phyloP scores from a whole-genome alignment of 2,329 filamentous ascomycete genomes.

The Fragosphaeria purpurea region DNA sequence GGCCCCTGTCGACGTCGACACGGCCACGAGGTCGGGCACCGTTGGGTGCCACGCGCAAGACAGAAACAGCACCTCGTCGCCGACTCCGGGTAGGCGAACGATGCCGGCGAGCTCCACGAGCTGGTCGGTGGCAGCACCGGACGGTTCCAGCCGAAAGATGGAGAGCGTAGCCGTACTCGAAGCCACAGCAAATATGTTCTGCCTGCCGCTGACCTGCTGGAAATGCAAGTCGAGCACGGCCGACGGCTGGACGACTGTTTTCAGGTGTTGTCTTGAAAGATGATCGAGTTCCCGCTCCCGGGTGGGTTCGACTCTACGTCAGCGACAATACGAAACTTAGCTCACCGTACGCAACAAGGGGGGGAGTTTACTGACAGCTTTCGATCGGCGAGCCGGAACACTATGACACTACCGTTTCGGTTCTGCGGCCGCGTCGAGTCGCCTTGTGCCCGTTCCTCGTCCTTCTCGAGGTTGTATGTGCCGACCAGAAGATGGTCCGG shows the following conservation, averaged over 20 bases:
- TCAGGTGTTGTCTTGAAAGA: constrained; percentile 22
- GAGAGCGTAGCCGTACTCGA: constrained; percentile 65
- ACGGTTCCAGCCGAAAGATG: constrained; percentile 47
- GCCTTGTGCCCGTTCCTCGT: constrained; percentile 16
- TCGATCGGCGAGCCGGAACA: constrained; percentile 47
- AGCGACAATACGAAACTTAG: too few species aligned
- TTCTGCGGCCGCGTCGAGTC: constrained; percentile 39
- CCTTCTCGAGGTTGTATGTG: constrained; percentile 66
- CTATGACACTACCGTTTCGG: constrained; percentile 63
- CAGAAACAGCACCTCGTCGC: constrained; percentile 54
- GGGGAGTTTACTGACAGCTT: constrained; percentile 40
- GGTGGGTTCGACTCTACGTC: too few species aligned
- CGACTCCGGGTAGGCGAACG: constrained; percentile 38
- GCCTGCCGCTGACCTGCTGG: constrained; percentile 37
- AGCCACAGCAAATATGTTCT: constrained; percentile 58
- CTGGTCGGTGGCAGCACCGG: constrained; percentile 13
- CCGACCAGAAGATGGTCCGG: constrained; percentile 66
- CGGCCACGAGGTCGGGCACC: constrained; percentile 44
- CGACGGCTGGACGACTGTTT: constrained; percentile 53
- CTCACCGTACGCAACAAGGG: too few species aligned
- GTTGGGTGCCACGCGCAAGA: constrained; percentile 65
- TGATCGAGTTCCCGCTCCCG: too few species aligned
- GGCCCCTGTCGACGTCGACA: constrained; percentile 60
- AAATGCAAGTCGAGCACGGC: constrained; percentile 85
- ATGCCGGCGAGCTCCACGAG: constrained; percentile 32